Conservation (phyloP, 129 eudicot genomes). For the Pittosporum tobira region DNA sequence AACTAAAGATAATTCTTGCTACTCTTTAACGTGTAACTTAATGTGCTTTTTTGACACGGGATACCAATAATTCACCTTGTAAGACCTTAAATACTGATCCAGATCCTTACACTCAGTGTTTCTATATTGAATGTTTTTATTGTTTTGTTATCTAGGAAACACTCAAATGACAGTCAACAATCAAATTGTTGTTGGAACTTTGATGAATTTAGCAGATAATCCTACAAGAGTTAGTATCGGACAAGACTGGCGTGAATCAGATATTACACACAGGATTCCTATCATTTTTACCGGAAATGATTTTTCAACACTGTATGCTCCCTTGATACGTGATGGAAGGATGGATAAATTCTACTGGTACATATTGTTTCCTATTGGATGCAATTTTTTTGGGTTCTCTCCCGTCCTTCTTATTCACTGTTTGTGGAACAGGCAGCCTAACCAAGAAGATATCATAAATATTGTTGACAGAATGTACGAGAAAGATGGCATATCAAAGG, state of each 20-base stretch:
- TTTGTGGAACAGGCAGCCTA: slow-evolving; percentile 80
- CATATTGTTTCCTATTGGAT: slow-evolving; percentile 4
- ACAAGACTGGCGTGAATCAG: slow-evolving; percentile 84
- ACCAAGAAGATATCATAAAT: slow-evolving; percentile 76
- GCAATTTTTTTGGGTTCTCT: slow-evolving; percentile 3
- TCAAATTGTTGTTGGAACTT: slow-evolving; percentile 90
- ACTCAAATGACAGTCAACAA: slow-evolving; percentile 98
- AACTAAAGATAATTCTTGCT: slow-evolving; percentile 16
- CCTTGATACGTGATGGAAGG: slow-evolving; percentile 95
- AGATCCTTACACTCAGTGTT: slow-evolving; percentile 10
- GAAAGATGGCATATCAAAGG: slow-evolving; percentile 83
- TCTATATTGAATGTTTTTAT: slow-evolving; percentile 12
- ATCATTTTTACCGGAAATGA: slow-evolving; percentile 94
- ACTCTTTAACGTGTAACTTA: slow-evolving; percentile 1
- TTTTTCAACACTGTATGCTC: slow-evolving; percentile 83
- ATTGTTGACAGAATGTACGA: slow-evolving; percentile 87
- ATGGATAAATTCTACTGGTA: slow-evolving; percentile 98
- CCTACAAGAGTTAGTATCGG: slow-evolving; percentile 96
- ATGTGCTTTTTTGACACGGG: not conserved
- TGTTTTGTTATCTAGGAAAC: slow-evolving; percentile 46
- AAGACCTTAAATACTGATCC: slow-evolving; percentile 1
- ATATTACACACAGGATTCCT: slow-evolving; percentile 71
- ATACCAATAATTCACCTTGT: not conserved
- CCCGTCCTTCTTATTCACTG: slow-evolving; percentile 12
- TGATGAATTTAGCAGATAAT: slow-evolving; percentile 90